phyloP scores from a whole-genome alignment of 306 rosid genomes.

The Leucaena leucocephala region DNA sequence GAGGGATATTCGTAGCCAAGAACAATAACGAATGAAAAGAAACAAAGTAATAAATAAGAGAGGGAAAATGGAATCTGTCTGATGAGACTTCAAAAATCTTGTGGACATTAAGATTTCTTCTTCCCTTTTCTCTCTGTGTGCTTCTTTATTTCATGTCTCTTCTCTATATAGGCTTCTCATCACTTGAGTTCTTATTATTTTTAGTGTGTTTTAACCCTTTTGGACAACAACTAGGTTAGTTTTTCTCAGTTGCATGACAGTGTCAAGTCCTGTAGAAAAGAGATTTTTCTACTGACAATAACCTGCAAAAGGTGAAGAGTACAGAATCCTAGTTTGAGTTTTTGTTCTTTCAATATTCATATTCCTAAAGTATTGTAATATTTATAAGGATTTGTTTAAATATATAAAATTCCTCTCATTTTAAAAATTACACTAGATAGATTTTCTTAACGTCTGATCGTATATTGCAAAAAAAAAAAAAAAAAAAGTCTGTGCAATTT shows the following conservation, averaged over 20 bases:
- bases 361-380: neutral
- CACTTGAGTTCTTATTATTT: neutral
- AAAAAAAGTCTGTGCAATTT: neutral
- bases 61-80: neutral
- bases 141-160: neutral
- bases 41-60: neutral
- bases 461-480: too few species aligned
- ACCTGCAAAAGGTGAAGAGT: neutral
- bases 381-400: neutral
- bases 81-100: neutral
- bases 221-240: neutral
- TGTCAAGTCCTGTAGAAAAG: neutral
- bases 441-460: neutral
- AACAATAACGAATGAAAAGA: neutral
- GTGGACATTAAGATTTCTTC: constrained; percentile 13
- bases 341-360: neutral
- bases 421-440: neutral
- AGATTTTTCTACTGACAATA: neutral
- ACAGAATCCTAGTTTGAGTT: neutral
- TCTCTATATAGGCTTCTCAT: neutral
- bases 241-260: neutral
- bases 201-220: neutral
- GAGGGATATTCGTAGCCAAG: constrained; percentile 18
- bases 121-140: neutral
- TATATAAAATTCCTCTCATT: neutral